A percentile compares a stretch with the other conserved stretches of the same genome.
phyloP scores from a whole-genome alignment of 306 rosid species.

The Dalbergia oliveri region DNA sequence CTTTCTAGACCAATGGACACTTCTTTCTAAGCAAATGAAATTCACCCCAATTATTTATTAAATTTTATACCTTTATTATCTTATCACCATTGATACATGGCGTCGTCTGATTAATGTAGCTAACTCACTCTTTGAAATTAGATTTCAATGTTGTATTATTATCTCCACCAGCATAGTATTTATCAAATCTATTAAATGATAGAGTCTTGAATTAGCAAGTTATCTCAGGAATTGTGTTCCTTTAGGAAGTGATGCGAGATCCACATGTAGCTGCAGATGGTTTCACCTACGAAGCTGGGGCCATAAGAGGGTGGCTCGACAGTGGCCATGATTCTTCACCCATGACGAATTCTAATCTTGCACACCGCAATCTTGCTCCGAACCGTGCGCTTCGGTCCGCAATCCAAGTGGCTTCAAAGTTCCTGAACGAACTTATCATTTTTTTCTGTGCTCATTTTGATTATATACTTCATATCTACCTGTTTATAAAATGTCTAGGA shows the following conservation, averaged over 20 bases:
- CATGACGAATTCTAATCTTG: constrained; percentile 77
- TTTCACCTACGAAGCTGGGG: constrained; percentile 91
- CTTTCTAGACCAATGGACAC: constrained; percentile 19
- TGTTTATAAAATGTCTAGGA: constrained; percentile 47
- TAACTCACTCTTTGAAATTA: no score
- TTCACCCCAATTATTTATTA: neutral
- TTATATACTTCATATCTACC: constrained; percentile 11
- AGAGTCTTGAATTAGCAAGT: neutral
- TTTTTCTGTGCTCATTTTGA: constrained; percentile 9
- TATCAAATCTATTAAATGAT: neutral
- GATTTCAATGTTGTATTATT: neutral
- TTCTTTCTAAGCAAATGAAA: constrained; percentile 26
- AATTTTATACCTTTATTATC: neutral
- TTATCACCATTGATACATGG: no score
- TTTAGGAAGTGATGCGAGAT: constrained; percentile 92
- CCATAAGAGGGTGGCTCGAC: constrained; percentile 87
- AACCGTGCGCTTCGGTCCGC: constrained; percentile 87
- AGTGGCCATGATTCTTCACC: constrained; percentile 89
- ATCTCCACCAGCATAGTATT: neutral
- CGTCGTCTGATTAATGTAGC: no score
- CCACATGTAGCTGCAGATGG: constrained; percentile 98
- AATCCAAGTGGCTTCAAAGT: constrained; percentile 86
- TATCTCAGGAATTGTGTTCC: constrained; percentile 26
- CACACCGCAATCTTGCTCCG: constrained; percentile 73
- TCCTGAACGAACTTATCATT: constrained; percentile 48